phyloP scores from a whole-genome alignment of 2,329 filamentous ascomycete species.

The Juglanconis sp. region DNA sequence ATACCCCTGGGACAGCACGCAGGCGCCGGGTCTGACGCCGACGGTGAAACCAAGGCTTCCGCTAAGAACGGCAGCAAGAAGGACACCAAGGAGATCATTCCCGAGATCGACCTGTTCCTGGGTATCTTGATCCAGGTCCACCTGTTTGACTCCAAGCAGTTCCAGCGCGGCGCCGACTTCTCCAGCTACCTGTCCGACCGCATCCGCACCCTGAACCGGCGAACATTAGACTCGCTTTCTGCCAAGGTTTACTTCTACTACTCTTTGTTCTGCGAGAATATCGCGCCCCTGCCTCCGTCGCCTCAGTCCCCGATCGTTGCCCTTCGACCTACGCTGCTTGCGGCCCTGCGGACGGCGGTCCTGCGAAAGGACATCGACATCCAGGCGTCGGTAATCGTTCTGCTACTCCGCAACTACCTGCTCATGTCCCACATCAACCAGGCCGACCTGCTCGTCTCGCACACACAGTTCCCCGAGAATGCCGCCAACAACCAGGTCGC shows the following conservation, averaged over 20 bases:
- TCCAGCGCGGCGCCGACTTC: slow-evolving; percentile 77
- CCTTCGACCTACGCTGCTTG: slow-evolving; percentile 80
- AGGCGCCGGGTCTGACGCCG: slow-evolving; percentile 69
- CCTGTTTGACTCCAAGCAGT: slow-evolving; percentile 80
- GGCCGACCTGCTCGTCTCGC: slow-evolving; percentile 90
- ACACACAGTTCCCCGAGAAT: slow-evolving; percentile 90
- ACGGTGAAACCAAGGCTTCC: slow-evolving; percentile 54
- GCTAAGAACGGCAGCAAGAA: slow-evolving; percentile 57
- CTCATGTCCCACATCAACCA: slow-evolving; percentile 95
- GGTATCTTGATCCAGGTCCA: slow-evolving; percentile 84
- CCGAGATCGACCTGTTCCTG: slow-evolving; percentile 86
- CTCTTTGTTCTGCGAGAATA: slow-evolving; percentile 89
- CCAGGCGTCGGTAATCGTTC: slow-evolving; percentile 92
- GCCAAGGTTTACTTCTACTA: slow-evolving; percentile 99
- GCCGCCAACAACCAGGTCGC: slow-evolving; percentile 98
- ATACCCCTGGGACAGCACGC: slow-evolving; percentile 58
- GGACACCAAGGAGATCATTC: slow-evolving; percentile 69
- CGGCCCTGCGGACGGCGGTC: slow-evolving; percentile 89
- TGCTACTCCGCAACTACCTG: slow-evolving; percentile 93
- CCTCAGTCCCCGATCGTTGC: slow-evolving; percentile 82
- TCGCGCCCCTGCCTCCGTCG: slow-evolving; percentile 82
- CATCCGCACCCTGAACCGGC: slow-evolving; percentile 84
- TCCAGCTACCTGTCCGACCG: slow-evolving; percentile 79
- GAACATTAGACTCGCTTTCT: slow-evolving; percentile 88
- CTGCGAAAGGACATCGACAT: slow-evolving; percentile 95